Conservation (phyloP, 805 yeast genomes). For the Candida tammaniensis region DNA sequence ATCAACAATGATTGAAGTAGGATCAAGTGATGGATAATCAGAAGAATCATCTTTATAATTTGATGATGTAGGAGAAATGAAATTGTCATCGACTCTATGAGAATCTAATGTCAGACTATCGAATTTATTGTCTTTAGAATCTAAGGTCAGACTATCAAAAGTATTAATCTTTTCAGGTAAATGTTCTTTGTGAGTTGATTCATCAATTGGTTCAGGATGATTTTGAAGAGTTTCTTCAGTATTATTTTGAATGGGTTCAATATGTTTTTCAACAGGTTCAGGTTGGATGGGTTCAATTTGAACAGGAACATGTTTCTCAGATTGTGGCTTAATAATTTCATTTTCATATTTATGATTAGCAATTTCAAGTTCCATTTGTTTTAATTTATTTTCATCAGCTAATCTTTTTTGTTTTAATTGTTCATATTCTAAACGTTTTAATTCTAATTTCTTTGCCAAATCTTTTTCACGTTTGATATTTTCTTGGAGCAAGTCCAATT, state of each 20-base stretch:
- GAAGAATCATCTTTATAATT: slow-evolving; percentile 6
- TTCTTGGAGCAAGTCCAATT: slow-evolving; percentile 26
- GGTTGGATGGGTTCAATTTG: not conserved
- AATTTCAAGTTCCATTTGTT: slow-evolving; percentile 8
- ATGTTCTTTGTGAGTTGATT: no score
- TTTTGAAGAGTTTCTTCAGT: no score
- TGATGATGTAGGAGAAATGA: slow-evolving; percentile 9
- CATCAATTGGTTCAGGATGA: no score
- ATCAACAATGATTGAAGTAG: slow-evolving; percentile 11
- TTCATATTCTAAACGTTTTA: slow-evolving; percentile 35
- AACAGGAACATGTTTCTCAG: no score
- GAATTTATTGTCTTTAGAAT: no score
- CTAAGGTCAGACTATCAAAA: not conserved
- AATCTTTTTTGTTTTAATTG: slow-evolving; percentile 26
- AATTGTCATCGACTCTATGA: slow-evolving; percentile 4
- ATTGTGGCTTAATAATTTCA: no score
- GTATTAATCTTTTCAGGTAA: no score
- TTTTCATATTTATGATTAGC: no score
- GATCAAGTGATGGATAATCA: slow-evolving; percentile 9
- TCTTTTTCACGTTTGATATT: slow-evolving; percentile 39
- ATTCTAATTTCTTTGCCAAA: slow-evolving; percentile 36
- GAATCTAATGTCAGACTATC: slow-evolving; percentile 6
- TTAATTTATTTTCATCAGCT: slow-evolving; percentile 26
- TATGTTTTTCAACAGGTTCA: slow-evolving; percentile 1
- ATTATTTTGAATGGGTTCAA: no score